Evolutionary conservation across 805 yeast genomes (phyloP).

Genomic region (Metschnikowia anglica): DNA sequence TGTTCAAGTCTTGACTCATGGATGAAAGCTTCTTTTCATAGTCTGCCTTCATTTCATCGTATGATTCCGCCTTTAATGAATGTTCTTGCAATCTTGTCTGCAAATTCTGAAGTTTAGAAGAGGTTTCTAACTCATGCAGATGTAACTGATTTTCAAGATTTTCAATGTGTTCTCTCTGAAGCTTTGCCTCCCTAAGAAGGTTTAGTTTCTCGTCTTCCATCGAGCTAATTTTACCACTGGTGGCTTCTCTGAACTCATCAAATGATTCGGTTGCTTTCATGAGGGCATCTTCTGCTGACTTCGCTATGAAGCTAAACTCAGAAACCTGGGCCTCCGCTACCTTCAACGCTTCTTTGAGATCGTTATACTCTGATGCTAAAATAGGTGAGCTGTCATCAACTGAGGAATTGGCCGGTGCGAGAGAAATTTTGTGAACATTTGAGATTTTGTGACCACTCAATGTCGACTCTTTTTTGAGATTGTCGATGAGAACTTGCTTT

Average conservation of each 20-base stretch:
- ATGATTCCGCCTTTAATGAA: slow-evolving; percentile 35
- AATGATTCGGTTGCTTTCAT: slow-evolving; percentile 52
- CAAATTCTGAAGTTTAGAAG: slow-evolving; percentile 19
- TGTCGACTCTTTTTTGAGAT: slow-evolving; percentile 25
- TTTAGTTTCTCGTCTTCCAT: slow-evolving; percentile 28
- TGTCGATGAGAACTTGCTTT: slow-evolving; percentile 41
- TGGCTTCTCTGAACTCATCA: slow-evolving; percentile 37
- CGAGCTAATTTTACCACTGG: slow-evolving; percentile 23
- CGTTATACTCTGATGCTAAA: slow-evolving; percentile 38
- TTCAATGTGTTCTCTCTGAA: slow-evolving; percentile 9
- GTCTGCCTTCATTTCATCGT: slow-evolving; percentile 34
- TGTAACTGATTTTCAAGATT: slow-evolving; percentile 8
- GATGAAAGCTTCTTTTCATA: slow-evolving; percentile 31
- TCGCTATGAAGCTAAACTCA: slow-evolving; percentile 63
- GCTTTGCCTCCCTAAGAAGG: slow-evolving; percentile 22
- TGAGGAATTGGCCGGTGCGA: not conserved
- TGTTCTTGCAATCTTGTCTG: slow-evolving; percentile 22
- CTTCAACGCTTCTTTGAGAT: slow-evolving; percentile 53
- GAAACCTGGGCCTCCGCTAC: slow-evolving; percentile 55
- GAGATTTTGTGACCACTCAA: not conserved
- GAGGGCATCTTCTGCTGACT: slow-evolving; percentile 66
- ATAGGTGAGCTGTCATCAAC: slow-evolving; percentile 1
- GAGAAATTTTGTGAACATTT: not conserved
- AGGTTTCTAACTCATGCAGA: slow-evolving; percentile 7
- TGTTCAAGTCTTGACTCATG: slow-evolving; percentile 30